A percentile compares a stretch with the other conserved stretches of the same genome.
Conservation (phyloP, 2,329 filamentous ascomycete genomes). For the Fusarium sp. region DNA sequence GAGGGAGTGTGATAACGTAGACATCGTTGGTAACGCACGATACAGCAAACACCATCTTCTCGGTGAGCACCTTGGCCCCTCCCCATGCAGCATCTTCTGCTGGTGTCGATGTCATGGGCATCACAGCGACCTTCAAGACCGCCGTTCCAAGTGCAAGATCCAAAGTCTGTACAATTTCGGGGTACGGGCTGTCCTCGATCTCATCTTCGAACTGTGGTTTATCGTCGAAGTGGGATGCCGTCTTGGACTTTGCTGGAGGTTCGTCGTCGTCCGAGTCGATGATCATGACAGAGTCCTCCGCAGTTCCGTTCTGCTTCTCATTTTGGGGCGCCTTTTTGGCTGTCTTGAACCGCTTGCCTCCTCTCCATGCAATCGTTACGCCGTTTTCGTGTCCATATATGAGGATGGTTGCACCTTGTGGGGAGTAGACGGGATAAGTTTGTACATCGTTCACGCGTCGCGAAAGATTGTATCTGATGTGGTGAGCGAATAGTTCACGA, state of each 20-base stretch:
- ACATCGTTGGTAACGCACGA: constrained; percentile 71
- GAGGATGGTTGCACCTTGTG: constrained; percentile 75
- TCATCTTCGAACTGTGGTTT: constrained; percentile 72
- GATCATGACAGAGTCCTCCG: constrained; percentile 71
- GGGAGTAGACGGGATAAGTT: constrained; percentile 72
- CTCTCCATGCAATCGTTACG: constrained; percentile 73
- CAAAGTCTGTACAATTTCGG: constrained; percentile 71
- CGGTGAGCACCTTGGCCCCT: constrained; percentile 65
- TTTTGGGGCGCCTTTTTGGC: constrained; percentile 55
- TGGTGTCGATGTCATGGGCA: constrained; percentile 66
- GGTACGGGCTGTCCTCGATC: constrained; percentile 65
- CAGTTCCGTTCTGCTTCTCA: constrained; percentile 67
- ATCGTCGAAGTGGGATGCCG: constrained; percentile 61
- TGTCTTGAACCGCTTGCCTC: constrained; percentile 72
- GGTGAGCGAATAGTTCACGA: constrained; percentile 12
- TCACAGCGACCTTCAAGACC: constrained; percentile 69
- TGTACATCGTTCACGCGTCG: constrained; percentile 73
- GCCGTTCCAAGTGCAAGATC: constrained; percentile 73
- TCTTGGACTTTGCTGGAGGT: constrained; percentile 54
- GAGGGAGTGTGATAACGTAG: constrained; percentile 71
- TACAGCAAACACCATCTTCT: constrained; percentile 73
- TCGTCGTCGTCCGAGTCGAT: constrained; percentile 76
- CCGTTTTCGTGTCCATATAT: constrained; percentile 77
- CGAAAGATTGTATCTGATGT: constrained; percentile 70
- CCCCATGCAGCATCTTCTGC: constrained; percentile 65